These are phyloP conservation scores for Citrullus amarus DNA, from an alignment of 306 rosid species.

Conservation along the genomic window DNA sequence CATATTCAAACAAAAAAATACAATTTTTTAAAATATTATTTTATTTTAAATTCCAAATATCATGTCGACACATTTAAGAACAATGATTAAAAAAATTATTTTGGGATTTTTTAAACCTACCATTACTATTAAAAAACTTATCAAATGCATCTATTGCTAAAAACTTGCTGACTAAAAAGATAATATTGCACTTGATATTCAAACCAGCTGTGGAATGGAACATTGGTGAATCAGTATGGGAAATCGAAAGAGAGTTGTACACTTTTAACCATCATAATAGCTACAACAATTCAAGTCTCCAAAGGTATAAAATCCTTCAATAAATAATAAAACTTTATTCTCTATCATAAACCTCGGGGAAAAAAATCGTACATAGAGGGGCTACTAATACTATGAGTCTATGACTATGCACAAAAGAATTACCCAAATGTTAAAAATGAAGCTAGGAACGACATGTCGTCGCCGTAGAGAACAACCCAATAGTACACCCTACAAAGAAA, in stretches of 20 bases:
- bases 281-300: neutral
- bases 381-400: neutral
- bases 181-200: no score
- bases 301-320: neutral
- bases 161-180: no score
- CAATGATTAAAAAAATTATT: no score
- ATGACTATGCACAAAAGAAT: neutral
- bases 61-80: no score
- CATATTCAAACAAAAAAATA: no score
- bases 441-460: neutral
- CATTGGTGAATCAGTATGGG: neutral
- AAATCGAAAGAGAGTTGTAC: neutral
- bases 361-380: neutral
- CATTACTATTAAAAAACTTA: no score
- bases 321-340: neutral
- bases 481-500: neutral
- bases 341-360: neutral
- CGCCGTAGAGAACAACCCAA: neutral
- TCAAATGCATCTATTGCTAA: no score
- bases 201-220: neutral
- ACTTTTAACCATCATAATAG: neutral
- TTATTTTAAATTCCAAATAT: no score
- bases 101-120: no score
- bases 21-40: no score
- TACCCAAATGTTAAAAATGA: neutral